Evolutionary conservation across 2,329 filamentous ascomycete genomes (phyloP).

Genomic region (Verticillium alfalfae): DNA sequence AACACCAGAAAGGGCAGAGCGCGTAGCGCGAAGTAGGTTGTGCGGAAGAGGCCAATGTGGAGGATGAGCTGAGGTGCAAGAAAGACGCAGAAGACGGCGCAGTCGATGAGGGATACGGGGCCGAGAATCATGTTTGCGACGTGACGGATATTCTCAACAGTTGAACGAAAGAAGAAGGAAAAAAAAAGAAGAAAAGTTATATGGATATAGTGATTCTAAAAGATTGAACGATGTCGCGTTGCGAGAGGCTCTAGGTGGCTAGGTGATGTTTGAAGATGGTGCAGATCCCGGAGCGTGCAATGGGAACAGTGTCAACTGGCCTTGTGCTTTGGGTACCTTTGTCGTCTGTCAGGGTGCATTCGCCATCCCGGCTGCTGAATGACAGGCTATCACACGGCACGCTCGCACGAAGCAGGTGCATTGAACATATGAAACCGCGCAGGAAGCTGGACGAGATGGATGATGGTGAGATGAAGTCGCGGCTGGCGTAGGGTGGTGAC

Average conservation of each 20-base stretch:
- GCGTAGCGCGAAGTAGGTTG: slow-evolving; percentile 50
- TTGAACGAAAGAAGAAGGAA: too few relatives aligned
- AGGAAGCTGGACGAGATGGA: background rate
- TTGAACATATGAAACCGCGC: background rate
- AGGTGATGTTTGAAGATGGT: background rate
- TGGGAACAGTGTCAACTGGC: background rate
- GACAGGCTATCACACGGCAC: background rate
- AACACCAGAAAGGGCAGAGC: slow-evolving; percentile 66
- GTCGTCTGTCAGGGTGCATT: background rate
- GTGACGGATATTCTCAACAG: background rate
- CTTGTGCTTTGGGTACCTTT: too few relatives aligned
- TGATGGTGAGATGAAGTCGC: background rate
- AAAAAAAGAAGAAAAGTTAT: background rate
- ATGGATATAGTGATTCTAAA: background rate
- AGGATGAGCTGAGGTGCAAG: slow-evolving; percentile 66
- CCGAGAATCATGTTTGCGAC: slow-evolving; percentile 59
- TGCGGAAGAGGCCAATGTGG: slow-evolving; percentile 57
- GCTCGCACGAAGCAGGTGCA: background rate
- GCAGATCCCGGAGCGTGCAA: background rate
- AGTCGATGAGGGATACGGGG: slow-evolving; percentile 71
- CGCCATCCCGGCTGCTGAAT: background rate
- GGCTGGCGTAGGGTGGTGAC: background rate
- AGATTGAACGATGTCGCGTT: too few relatives aligned
- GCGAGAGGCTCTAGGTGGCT: background rate
- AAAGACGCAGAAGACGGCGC: slow-evolving; percentile 65